Evolutionary conservation across 805 yeast species (phyloP).

Genomic region (Ogataea nonfermentans): DNA sequence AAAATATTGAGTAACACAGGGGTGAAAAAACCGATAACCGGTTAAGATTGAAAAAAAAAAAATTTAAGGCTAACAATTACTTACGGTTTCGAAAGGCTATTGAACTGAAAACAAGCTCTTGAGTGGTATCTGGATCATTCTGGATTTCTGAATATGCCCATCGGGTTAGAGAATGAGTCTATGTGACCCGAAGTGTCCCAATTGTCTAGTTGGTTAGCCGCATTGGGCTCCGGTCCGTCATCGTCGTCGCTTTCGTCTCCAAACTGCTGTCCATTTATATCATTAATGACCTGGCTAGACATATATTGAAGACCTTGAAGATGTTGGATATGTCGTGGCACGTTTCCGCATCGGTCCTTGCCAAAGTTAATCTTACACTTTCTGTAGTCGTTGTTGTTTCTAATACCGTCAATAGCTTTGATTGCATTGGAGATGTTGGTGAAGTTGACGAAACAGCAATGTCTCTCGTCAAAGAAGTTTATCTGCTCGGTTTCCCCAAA

Average conservation of each 20-base stretch:
- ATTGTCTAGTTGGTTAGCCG: neutral
- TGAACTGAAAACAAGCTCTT: neutral
- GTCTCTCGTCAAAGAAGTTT: constrained; percentile 77
- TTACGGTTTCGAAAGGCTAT: constrained; percentile 1
- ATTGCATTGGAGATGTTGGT: constrained; percentile 90
- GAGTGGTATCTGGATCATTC: neutral
- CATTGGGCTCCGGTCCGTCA: constrained; percentile 2
- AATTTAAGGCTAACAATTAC: neutral
- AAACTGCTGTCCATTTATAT: constrained; percentile 22
- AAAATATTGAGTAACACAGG: constrained; percentile 8
- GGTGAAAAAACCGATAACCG: neutral
- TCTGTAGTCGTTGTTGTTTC: constrained; percentile 66
- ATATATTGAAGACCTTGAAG: constrained; percentile 8
- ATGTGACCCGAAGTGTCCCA: neutral
- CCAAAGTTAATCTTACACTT: constrained; percentile 85
- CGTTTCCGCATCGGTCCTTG: constrained; percentile 92
- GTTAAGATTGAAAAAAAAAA: no score
- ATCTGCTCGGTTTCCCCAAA: constrained; percentile 96
- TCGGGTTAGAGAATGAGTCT: constrained; percentile 15
- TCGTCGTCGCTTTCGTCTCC: constrained; percentile 23
- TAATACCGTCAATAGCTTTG: constrained; percentile 87
- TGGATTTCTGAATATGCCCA: constrained; percentile 22
- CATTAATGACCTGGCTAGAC: constrained; percentile 19
- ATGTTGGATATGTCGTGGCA: constrained; percentile 67
- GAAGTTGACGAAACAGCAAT: constrained; percentile 89